These are phyloP conservation scores for Torrubiellomyces zombiae DNA, from an alignment of 2,329 filamentous ascomycete species.

Conservation along the genomic window DNA sequence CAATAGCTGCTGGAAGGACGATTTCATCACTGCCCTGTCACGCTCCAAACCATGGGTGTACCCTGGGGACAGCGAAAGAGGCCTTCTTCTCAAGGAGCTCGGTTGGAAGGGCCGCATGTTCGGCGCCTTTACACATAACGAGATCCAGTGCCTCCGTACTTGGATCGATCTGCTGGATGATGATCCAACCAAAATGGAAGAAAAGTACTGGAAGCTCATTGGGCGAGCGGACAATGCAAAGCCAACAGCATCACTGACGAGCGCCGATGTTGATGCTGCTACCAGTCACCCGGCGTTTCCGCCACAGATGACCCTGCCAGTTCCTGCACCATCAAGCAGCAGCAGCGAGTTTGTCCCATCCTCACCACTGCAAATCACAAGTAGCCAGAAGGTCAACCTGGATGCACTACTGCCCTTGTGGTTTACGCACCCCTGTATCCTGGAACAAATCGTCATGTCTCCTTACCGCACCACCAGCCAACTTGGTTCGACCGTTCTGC, in stretches of 20 bases:
- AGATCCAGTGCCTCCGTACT: conserved; percentile 9
- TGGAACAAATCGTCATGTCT: conserved; percentile 1
- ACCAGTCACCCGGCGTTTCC: no score
- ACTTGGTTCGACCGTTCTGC: not conserved
- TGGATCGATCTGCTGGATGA: conserved; percentile 6
- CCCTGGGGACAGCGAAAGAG: conserved; percentile 20
- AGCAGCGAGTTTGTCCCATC: no score
- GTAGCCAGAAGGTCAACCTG: conserved; percentile 1
- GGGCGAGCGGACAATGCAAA: no score
- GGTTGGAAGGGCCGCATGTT: conserved; percentile 31
- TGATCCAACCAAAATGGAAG: no score
- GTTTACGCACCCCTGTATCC: conserved; percentile 1
- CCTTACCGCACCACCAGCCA: not conserved
- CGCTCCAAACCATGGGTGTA: conserved; percentile 18
- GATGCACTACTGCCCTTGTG: conserved; percentile 1
- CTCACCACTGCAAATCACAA: no score
- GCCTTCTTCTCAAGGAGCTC: conserved; percentile 23
- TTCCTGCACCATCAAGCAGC: no score
- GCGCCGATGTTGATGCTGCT: no score
- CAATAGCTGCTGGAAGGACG: conserved; percentile 2
- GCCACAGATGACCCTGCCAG: no score
- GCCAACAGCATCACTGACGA: no score
- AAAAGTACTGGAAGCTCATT: not conserved
- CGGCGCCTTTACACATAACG: conserved; percentile 27
- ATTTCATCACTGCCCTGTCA: conserved; percentile 3